phyloP scores from a whole-genome alignment of 1,284 basidiomycete species.

The Amylostereum areolatum region DNA sequence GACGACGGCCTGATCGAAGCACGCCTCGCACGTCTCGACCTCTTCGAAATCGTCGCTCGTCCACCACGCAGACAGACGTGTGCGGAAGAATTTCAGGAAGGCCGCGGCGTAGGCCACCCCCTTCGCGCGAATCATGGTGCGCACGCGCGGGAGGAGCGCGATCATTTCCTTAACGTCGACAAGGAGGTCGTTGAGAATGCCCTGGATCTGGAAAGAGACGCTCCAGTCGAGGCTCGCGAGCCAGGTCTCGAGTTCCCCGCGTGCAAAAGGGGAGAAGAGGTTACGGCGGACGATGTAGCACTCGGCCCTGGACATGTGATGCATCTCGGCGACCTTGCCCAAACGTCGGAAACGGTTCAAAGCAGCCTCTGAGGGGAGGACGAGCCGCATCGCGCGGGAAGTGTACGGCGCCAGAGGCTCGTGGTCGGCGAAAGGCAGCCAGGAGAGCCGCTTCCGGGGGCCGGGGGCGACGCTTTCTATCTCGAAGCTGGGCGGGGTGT shows the following conservation, averaged over 20 bases:
- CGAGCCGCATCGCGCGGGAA: constrained; percentile 42
- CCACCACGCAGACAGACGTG: constrained; percentile 23
- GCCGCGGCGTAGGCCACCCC: constrained; percentile 30
- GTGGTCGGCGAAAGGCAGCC: constrained; percentile 13
- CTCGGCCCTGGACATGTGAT: constrained; percentile 24
- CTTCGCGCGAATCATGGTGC: constrained; percentile 19
- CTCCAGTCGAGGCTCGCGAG: constrained; percentile 39
- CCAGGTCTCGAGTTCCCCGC: constrained; percentile 28
- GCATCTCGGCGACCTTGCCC: constrained; percentile 31
- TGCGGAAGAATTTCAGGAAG: constrained; percentile 38
- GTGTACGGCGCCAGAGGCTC: constrained; percentile 34
- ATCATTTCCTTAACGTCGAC: constrained; percentile 45
- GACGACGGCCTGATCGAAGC: constrained; percentile 5
- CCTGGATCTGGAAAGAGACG: constrained; percentile 52
- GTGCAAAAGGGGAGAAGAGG: constrained; percentile 32
- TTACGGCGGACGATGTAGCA: constrained; percentile 32
- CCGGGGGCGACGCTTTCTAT: not conserved
- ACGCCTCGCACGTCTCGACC: not conserved
- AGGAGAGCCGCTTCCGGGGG: no score
- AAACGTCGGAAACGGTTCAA: constrained; percentile 33
- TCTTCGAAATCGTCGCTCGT: not conserved
- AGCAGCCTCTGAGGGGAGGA: constrained; percentile 31
- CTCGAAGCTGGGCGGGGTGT: not conserved
- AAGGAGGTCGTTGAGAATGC: constrained; percentile 32
- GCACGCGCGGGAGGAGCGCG: constrained; percentile 31